Conservation (phyloP, 148 eudicot species). For the Hydrangea macrophylla region DNA sequence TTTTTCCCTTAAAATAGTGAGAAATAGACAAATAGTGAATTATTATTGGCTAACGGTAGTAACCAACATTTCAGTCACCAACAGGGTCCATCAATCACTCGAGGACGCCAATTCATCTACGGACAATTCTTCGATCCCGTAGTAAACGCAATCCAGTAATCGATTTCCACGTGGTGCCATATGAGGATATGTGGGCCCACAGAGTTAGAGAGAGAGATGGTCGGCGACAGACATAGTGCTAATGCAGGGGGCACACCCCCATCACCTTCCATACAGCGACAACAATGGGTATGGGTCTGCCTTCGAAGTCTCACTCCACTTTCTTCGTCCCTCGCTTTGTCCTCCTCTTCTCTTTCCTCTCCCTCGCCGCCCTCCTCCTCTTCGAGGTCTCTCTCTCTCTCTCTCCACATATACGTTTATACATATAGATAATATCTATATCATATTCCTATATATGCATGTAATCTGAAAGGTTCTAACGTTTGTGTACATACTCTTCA, state of each 20-base stretch:
- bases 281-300: constrained; percentile 26
- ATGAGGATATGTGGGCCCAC: not conserved
- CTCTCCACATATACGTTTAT: not conserved
- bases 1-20: too few species aligned
- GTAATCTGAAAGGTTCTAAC: too few species aligned
- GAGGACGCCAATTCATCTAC: too few species aligned
- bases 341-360: constrained; percentile 36
- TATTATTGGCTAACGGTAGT: too few species aligned
- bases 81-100: too few species aligned
- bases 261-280: not conserved
- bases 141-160: too few species aligned
- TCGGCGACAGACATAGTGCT: not conserved
- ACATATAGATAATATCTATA: not conserved
- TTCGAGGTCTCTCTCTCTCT: constrained; percentile 37
- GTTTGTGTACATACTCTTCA: too few species aligned
- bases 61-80: too few species aligned
- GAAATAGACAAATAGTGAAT: too few species aligned
- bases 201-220: not conserved
- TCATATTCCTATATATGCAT: not conserved
- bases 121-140: too few species aligned
- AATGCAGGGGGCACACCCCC: constrained; percentile 10
- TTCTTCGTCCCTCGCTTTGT: constrained; percentile 35
- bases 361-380: constrained; percentile 39
- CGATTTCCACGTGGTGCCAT: not conserved
- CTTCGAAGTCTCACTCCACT: constrained; percentile 31